phyloP scores from a whole-genome alignment of 805 yeast species.

The Yarrowia porcina region DNA sequence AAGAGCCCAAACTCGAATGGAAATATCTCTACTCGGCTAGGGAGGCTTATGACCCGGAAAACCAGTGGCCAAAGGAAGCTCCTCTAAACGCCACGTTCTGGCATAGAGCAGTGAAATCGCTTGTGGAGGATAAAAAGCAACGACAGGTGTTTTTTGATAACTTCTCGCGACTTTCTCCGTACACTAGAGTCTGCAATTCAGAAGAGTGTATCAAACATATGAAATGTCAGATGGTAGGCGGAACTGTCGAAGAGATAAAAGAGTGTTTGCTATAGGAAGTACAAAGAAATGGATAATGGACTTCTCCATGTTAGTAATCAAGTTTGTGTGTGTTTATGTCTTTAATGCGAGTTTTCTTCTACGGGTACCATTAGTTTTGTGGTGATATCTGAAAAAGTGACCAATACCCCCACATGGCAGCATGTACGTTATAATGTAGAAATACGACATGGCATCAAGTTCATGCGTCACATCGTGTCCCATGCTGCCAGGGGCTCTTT shows the following conservation, averaged over 20 bases:
- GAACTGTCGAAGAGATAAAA: not conserved
- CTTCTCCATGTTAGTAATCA: no score
- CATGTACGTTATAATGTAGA: no score
- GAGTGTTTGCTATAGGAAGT: not conserved
- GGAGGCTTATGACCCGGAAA: conserved; percentile 46
- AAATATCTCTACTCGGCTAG: conserved; percentile 50
- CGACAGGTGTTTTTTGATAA: not conserved
- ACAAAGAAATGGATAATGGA: no score
- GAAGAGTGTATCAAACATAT: not conserved
- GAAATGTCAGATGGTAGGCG: not conserved
- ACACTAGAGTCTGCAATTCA: not conserved
- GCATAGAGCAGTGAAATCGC: conserved; percentile 40
- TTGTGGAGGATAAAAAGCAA: conserved; percentile 41
- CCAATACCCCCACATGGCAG: no score
- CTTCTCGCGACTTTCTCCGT: not conserved
- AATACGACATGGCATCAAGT: no score
- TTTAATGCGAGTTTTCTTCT: no score
- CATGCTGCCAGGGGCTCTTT: no score
- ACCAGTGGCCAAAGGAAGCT: conserved; percentile 53
- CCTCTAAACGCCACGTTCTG: conserved; percentile 70
- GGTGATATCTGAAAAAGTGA: no score
- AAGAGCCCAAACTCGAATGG: conserved; percentile 52
- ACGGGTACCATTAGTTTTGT: no score
- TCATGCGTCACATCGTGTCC: no score
- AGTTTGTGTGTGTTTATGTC: no score